Percentiles rank a stretch among this genome's conserved stretches.
These are phyloP conservation scores for Hygrophoropsis aurantiaca DNA, from an alignment of 768 basidiomycete species.

Conservation along the genomic window DNA sequence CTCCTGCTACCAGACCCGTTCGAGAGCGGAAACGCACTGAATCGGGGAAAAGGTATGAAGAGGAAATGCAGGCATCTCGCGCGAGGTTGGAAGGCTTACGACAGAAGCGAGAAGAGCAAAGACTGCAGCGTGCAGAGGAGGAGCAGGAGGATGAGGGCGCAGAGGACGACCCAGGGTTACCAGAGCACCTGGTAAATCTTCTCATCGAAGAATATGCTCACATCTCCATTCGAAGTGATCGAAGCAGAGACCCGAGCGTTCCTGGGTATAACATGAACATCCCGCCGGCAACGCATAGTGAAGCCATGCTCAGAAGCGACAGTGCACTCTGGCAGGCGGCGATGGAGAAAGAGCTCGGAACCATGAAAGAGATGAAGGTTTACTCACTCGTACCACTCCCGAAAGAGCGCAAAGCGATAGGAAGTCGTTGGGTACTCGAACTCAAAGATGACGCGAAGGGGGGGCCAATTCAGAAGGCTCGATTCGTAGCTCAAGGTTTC, in stretches of 20 bases:
- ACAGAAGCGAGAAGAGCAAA: no score
- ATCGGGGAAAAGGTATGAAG: not conserved
- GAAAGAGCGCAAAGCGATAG: not conserved
- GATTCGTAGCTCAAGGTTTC: constrained; percentile 2
- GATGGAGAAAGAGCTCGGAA: not conserved
- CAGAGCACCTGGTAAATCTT: not conserved
- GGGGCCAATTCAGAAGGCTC: not conserved
- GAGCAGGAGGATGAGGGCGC: not conserved
- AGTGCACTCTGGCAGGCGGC: not conserved
- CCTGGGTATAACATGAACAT: not conserved
- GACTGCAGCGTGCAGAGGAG: no score
- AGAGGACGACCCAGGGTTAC: not conserved
- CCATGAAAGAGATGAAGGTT: not conserved
- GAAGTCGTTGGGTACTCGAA: not conserved
- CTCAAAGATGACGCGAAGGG: not conserved
- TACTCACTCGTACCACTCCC: not conserved
- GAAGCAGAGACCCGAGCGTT: not conserved
- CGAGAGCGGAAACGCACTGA: not conserved
- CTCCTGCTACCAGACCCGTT: not conserved
- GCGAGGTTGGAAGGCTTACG: no score
- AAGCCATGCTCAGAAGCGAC: not conserved
- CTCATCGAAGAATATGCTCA: not conserved
- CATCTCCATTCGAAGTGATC: not conserved
- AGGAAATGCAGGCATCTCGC: not conserved
- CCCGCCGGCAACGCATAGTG: not conserved